phyloP scores from a whole-genome alignment of 257 asterid genomes.

The Jaltomata sinuosa region DNA sequence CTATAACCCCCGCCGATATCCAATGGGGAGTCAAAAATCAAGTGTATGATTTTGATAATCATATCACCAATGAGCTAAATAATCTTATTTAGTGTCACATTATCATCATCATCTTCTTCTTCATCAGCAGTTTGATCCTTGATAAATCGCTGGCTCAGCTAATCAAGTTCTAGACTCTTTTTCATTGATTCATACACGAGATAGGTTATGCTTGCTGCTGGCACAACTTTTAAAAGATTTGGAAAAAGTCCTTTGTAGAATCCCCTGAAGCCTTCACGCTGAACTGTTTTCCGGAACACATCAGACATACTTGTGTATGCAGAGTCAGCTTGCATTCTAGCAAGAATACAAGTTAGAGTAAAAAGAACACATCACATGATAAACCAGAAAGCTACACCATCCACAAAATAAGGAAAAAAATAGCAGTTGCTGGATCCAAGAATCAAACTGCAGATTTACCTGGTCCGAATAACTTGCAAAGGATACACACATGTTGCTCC shows the following conservation, averaged over 20 bases:
- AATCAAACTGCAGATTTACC: constrained; percentile 37
- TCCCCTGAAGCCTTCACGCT: constrained; percentile 68
- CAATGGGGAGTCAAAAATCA: constrained; percentile 31
- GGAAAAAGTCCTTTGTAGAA: constrained; percentile 95
- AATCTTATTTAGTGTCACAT: constrained; percentile 15
- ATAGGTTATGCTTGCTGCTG: constrained; percentile 96
- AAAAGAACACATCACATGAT: not conserved
- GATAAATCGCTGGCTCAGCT: constrained; percentile 12
- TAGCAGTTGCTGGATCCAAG: not conserved
- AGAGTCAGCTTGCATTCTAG: constrained; percentile 90
- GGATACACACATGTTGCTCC: constrained; percentile 99
- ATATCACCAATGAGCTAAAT: constrained; percentile 24
- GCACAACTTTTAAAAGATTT: constrained; percentile 86
- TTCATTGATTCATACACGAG: constrained; percentile 85
- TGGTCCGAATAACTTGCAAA: constrained; percentile 92
- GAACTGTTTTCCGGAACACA: constrained; percentile 58
- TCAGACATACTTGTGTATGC: constrained; percentile 61
- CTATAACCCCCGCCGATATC: constrained; percentile 9
- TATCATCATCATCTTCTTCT: constrained; percentile 6
- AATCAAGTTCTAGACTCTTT: constrained; percentile 71
- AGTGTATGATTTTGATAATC: constrained; percentile 33
- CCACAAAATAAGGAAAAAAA: not conserved
- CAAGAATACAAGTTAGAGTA: not conserved
- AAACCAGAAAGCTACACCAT: not conserved
- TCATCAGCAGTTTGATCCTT: constrained; percentile 7